These are phyloP conservation scores for Apiospora phragmitis DNA, from an alignment of 2,329 filamentous ascomycete species.

Conservation along the genomic window DNA sequence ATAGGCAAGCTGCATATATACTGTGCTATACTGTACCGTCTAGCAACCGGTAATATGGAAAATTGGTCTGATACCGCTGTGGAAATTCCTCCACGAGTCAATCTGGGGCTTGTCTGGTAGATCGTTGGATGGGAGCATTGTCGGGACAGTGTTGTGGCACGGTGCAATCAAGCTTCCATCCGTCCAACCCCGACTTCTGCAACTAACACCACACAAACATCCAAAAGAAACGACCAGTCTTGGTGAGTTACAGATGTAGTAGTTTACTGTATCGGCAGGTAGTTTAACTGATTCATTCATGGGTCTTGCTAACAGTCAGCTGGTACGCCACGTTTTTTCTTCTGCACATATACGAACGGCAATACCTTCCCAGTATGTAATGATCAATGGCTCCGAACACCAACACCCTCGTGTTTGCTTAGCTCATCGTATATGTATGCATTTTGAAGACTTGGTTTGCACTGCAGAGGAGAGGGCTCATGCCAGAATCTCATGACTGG, in stretches of 20 bases:
- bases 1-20: background rate
- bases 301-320: background rate
- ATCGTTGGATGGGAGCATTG: background rate
- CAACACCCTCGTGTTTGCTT: background rate
- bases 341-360: background rate
- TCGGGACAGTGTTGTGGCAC: background rate
- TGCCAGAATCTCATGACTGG: background rate
- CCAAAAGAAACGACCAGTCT: background rate
- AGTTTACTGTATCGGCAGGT: background rate
- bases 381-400: background rate
- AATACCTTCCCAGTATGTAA: background rate
- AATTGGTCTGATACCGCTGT: background rate
- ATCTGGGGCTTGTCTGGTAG: background rate
- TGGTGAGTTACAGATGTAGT: background rate
- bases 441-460: background rate
- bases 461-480: background rate
- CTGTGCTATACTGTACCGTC: background rate
- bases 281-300: background rate
- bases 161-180: background rate
- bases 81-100: conserved; percentile 1
- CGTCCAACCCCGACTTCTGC: background rate
- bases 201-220: background rate
- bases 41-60: background rate
- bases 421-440: background rate
- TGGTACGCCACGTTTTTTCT: background rate